Evolutionary conservation across 495 filamentous ascomycete species (phyloP).

Genomic region (Penicillium dipodomyicola): DNA sequence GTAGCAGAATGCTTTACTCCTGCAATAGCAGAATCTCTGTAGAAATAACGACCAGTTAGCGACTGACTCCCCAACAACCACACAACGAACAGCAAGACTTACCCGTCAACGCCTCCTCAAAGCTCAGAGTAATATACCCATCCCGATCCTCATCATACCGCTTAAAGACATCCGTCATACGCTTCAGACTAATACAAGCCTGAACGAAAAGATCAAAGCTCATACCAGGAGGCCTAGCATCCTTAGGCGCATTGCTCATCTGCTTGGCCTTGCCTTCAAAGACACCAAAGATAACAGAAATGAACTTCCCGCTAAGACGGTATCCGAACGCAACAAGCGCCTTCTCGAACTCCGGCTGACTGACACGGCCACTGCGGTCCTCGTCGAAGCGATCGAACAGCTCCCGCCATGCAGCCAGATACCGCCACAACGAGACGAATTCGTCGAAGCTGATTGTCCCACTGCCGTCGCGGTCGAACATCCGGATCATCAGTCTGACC

Average conservation of each 20-base stretch:
- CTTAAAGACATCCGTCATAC: slow-evolving; percentile 99
- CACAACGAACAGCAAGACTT: slow-evolving; percentile 17
- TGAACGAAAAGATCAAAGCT: slow-evolving; percentile 98
- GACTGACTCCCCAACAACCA: background rate
- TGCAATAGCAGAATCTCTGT: slow-evolving; percentile 44
- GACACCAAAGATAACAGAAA: slow-evolving; percentile 72
- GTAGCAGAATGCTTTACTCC: slow-evolving; percentile 31
- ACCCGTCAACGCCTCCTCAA: slow-evolving; percentile 77
- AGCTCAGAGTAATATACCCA: slow-evolving; percentile 81
- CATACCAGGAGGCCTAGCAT: slow-evolving; percentile 60
- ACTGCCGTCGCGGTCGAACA: slow-evolving; percentile 88
- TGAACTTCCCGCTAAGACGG: slow-evolving; percentile 77
- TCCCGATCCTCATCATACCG: slow-evolving; percentile 96
- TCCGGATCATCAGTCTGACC: slow-evolving; percentile 96
- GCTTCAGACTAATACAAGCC: slow-evolving; percentile 90
- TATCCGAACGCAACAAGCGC: slow-evolving; percentile 95
- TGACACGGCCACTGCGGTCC: slow-evolving; percentile 84
- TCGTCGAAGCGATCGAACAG: slow-evolving; percentile 95
- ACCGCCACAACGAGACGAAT: slow-evolving; percentile 91
- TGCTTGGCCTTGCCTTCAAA: slow-evolving; percentile 53
- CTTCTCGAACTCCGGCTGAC: slow-evolving; percentile 80
- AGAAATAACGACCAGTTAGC: slow-evolving; percentile 2
- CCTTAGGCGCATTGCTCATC: slow-evolving; percentile 26
- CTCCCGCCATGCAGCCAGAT: slow-evolving; percentile 87
- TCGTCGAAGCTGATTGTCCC: slow-evolving; percentile 92